phyloP scores from a whole-genome alignment of 176 grass and related monocot species.

The sorghum (Sorghum bicolor) region DNA sequence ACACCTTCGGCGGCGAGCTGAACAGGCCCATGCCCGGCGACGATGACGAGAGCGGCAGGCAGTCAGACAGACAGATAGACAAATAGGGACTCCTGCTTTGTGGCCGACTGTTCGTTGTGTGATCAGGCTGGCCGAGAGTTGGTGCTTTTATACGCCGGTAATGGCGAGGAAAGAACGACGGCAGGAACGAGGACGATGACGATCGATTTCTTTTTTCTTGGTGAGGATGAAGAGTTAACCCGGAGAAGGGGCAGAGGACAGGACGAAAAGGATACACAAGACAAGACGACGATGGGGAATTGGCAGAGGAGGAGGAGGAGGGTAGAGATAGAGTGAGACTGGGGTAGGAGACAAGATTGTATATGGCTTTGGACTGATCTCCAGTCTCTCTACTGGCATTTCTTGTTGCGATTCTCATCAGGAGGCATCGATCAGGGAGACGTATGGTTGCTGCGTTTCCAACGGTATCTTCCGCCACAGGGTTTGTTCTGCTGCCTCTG shows the following conservation, averaged over 20 bases:
- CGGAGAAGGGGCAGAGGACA: neutral
- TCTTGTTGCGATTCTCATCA: constrained; percentile 25
- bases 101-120: neutral
- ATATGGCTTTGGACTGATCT: neutral
- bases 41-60: neutral
- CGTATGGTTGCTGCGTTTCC: constrained; percentile 11
- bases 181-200: neutral
- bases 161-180: neutral
- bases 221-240: constrained; percentile 16
- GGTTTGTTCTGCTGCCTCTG: neutral
- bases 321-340: neutral
- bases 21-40: constrained; percentile 66
- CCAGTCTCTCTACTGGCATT: neutral
- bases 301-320: neutral
- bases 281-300: neutral
- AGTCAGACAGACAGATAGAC: neutral
- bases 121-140: neutral
- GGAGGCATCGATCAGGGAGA: neutral
- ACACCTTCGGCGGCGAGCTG: constrained; percentile 63
- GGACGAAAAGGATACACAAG: constrained; percentile 30
- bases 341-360: neutral
- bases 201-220: neutral
- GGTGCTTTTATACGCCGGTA: constrained; percentile 53
- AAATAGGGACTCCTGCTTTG: neutral
- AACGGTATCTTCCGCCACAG: constrained; percentile 25